Evolutionary conservation across 2,329 filamentous ascomycete genomes (phyloP).

Genomic region (Sporothrix inflata): DNA sequence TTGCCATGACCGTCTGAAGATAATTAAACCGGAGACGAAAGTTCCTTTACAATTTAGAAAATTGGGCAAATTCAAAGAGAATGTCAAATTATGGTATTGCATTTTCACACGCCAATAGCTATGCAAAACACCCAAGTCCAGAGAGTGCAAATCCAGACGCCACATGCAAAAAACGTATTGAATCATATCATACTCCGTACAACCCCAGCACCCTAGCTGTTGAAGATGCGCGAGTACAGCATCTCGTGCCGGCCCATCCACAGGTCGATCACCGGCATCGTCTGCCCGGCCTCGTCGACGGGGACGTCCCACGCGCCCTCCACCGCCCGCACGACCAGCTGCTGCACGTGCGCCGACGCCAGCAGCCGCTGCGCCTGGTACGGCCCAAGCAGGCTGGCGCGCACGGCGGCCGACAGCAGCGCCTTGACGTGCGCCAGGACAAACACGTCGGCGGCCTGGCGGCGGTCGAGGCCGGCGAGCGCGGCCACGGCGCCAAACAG

Average conservation of each 20-base stretch:
- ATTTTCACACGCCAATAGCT: no score
- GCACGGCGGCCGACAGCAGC: conserved; percentile 73
- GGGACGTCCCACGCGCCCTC: conserved; percentile 60
- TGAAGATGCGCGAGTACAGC: conserved; percentile 84
- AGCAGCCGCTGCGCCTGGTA: conserved; percentile 78
- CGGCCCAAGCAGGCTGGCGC: conserved; percentile 77
- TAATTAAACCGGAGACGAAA: background rate
- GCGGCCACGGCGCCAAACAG: conserved; percentile 69
- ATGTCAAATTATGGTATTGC: background rate
- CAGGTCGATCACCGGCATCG: conserved; percentile 75
- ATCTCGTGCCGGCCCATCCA: conserved; percentile 84
- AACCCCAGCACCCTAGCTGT: conserved; percentile 57
- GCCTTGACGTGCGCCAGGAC: conserved; percentile 77
- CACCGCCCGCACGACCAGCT: conserved; percentile 61
- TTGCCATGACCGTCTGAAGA: no score
- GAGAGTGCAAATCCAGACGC: background rate
- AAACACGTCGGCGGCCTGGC: conserved; percentile 74
- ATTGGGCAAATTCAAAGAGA: no score
- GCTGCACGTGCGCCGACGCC: conserved; percentile 62
- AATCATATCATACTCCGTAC: background rate
- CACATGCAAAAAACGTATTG: background rate
- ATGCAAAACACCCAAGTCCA: background rate
- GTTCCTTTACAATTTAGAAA: no score
- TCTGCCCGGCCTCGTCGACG: conserved; percentile 72
- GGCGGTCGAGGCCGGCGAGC: conserved; percentile 61